Evolutionary conservation across 768 basidiomycete species (phyloP), one percentile per base, ranked within the genome.

Genomic region (Pleurotus tuoliensis): DNA sequence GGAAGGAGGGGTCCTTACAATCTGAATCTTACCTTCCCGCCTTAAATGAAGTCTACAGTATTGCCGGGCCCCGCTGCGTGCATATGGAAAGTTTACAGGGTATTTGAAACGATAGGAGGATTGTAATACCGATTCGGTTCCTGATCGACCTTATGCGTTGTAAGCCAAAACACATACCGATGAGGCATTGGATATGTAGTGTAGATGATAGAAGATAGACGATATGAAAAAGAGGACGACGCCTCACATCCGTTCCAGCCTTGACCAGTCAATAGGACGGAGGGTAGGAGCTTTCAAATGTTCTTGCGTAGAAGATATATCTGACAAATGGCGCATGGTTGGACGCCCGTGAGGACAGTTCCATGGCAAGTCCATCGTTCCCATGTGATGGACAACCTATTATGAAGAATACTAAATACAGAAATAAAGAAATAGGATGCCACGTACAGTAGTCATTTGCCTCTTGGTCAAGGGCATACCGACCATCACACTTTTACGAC

Each of bases 401-500:
- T 37, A 34, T 50, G 25, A 55, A 59, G 22, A 47, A 39, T n/a
- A 51, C 18, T 63, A 47, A 53, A 43, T 34, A 9, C 30, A 3
- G 30, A 34, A 34, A 3, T 34, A 11, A 24, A 13, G 37, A 13
- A 27, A 34, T 15, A 40, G 47, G 30, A 44, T 30, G 4, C 49
- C 20, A 73, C 82, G 67, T 63, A 92, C 88, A 58, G 76, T 65
- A 16, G 76, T 81, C 96, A 99, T 98, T 65, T 91, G 92, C 13
- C 74, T 69, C 58, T 71, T 76, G 38, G 80, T 93, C 58, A 98
- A 76, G 9, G 94, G 78, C 74, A 83, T 91, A 3, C 97, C 95
- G 44, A 98, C 79, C 97, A 98, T 99, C 41, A 97, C 87, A 69
- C 94, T 98, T 74, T 91, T 94, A 60, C 96, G 70, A 71, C 97